These are phyloP conservation scores for Fusarium papillatum DNA, from an alignment of 2,329 filamentous ascomycete genomes.

Conservation along the genomic window DNA sequence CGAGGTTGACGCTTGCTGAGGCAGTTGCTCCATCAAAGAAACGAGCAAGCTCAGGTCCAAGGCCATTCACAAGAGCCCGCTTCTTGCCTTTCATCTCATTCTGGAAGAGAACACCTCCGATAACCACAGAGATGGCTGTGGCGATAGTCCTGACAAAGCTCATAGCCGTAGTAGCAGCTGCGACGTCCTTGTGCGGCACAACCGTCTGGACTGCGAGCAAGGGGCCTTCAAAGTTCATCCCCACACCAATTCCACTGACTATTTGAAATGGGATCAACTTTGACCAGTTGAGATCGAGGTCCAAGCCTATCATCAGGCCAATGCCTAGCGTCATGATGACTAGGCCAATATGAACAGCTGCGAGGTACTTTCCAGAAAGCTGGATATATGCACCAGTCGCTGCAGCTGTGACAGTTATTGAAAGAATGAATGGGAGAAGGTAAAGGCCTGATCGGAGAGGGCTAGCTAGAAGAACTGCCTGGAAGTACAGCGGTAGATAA, in stretches of 20 bases:
- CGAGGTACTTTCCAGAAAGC: slow-evolving; percentile 70
- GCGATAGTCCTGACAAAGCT: slow-evolving; percentile 74
- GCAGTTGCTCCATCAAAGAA: slow-evolving; percentile 67
- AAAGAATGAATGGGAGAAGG: slow-evolving; percentile 71
- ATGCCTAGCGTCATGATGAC: slow-evolving; percentile 70
- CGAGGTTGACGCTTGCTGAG: slow-evolving; percentile 67
- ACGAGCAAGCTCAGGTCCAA: slow-evolving; percentile 61
- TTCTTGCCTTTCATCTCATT: slow-evolving; percentile 72
- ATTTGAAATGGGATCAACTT: slow-evolving; percentile 69
- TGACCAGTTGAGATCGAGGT: slow-evolving; percentile 60
- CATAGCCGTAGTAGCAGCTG: slow-evolving; percentile 73
- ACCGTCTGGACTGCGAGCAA: slow-evolving; percentile 75
- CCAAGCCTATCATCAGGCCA: slow-evolving; percentile 69
- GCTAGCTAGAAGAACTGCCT: slow-evolving; percentile 73
- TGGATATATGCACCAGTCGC: slow-evolving; percentile 58
- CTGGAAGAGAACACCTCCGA: slow-evolving; percentile 80
- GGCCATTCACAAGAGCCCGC: slow-evolving; percentile 55
- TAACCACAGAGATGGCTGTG: slow-evolving; percentile 74
- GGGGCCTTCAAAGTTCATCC: slow-evolving; percentile 73
- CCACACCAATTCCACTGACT: slow-evolving; percentile 71
- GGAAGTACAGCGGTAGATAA: slow-evolving; percentile 82
- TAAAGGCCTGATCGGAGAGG: slow-evolving; percentile 73
- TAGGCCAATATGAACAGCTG: slow-evolving; percentile 67
- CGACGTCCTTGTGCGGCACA: slow-evolving; percentile 71
- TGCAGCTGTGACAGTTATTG: slow-evolving; percentile 59